phyloP scores from a whole-genome alignment of 768 basidiomycete genomes.

The Xerocomellus chrysenteron region DNA sequence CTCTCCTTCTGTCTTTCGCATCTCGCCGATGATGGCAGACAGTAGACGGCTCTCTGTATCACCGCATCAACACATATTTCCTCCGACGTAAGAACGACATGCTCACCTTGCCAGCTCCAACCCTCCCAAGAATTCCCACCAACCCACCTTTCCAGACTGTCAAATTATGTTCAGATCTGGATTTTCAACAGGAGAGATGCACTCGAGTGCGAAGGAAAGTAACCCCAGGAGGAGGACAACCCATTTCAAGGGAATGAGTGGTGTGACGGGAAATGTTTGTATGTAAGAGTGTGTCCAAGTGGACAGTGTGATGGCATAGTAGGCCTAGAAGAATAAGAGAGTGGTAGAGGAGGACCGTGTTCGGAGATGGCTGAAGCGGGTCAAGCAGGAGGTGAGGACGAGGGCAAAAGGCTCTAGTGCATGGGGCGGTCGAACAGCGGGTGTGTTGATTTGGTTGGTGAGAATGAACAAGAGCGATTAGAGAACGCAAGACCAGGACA shows the following conservation, averaged over 20 bases:
- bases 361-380: slow-evolving; percentile 68
- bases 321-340: slow-evolving; percentile 81
- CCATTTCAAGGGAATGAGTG: slow-evolving; percentile 47
- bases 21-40: slow-evolving; percentile 84
- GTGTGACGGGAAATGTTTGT: slow-evolving; percentile 28
- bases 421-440: slow-evolving; percentile 50
- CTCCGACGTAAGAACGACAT: not conserved
- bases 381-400: slow-evolving; percentile 47
- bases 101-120: slow-evolving; percentile 84
- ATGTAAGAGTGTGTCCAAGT: slow-evolving; percentile 63
- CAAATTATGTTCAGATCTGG: slow-evolving; percentile 48
- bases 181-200: slow-evolving; percentile 59
- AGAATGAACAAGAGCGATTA: slow-evolving; percentile 40
- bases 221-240: slow-evolving; percentile 45
- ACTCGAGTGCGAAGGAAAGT: slow-evolving; percentile 63
- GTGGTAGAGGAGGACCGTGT: slow-evolving; percentile 67
- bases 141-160: slow-evolving; percentile 80
- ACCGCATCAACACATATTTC: not conserved
- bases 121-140: slow-evolving; percentile 81
- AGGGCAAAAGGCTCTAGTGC: slow-evolving; percentile 60
- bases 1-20: slow-evolving; percentile 73
- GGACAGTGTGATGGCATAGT: slow-evolving; percentile 48
- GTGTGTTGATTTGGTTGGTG: slow-evolving; percentile 32
- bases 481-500: slow-evolving; percentile 46
- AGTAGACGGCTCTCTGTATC: slow-evolving; percentile 61